phyloP scores from a whole-genome alignment of 1,139 yeast species.

The Waltiozyma sp. region DNA sequence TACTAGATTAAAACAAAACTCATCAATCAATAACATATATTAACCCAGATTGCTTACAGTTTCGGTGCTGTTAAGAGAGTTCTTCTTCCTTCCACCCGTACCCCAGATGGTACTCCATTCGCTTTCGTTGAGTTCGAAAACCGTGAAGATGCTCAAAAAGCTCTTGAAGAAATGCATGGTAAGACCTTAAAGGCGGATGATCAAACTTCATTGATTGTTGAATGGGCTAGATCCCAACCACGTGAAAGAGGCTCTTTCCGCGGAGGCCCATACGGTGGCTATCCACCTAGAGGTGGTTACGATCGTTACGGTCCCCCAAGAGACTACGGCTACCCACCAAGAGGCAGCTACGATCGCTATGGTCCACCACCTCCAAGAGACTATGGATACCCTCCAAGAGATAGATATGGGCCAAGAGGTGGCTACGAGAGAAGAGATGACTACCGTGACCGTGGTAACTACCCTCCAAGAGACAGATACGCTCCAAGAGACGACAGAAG shows the following conservation, averaged over 20 bases:
- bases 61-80: slow-evolving; percentile 56
- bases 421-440: slow-evolving; percentile 9
- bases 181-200: slow-evolving; percentile 31
- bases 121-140: slow-evolving; percentile 66
- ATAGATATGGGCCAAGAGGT: slow-evolving; percentile 10
- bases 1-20: slow-evolving; percentile 6
- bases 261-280: slow-evolving; percentile 12
- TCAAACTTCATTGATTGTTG: slow-evolving; percentile 36
- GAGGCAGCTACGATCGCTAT: slow-evolving; percentile 4
- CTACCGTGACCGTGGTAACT: slow-evolving; percentile 4
- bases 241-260: slow-evolving; percentile 21
- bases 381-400: slow-evolving; percentile 7
- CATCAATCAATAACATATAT: background rate
- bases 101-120: slow-evolving; percentile 50
- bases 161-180: slow-evolving; percentile 36
- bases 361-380: slow-evolving; percentile 2
- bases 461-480: slow-evolving; percentile 9
- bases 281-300: slow-evolving; percentile 7
- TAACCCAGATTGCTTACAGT: slow-evolving; percentile 22
- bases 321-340: slow-evolving; percentile 6
- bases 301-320: slow-evolving; percentile 4
- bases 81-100: slow-evolving; percentile 62
- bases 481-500: slow-evolving; percentile 12
- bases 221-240: slow-evolving; percentile 49
- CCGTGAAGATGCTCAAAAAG: slow-evolving; percentile 50